These are phyloP conservation scores for Pseudocercospora ulei DNA, from an alignment of 2,329 filamentous ascomycete species.

Conservation along the genomic window DNA sequence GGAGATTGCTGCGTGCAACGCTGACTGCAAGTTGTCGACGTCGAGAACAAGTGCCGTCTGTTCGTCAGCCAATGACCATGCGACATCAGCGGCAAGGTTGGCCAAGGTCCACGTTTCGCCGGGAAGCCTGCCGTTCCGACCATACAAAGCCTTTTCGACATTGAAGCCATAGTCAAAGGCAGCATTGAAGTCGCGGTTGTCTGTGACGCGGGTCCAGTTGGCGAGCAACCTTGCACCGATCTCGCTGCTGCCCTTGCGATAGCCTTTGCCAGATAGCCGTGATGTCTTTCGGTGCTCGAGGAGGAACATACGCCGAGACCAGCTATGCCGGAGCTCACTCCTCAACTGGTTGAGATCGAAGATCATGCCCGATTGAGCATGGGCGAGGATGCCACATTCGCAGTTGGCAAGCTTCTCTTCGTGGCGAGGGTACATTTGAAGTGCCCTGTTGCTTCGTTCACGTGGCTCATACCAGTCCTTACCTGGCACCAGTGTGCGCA, in stretches of 20 bases:
- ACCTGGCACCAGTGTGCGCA: slow-evolving; percentile 20
- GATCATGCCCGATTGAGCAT: slow-evolving; percentile 33
- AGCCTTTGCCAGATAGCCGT: slow-evolving; percentile 26
- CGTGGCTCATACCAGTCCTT: slow-evolving; percentile 27
- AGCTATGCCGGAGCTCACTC: slow-evolving; percentile 26
- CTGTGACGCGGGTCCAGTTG: slow-evolving; percentile 28
- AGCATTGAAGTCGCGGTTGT: slow-evolving; percentile 33
- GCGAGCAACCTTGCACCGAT: slow-evolving; percentile 25
- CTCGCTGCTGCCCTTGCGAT: slow-evolving; percentile 19
- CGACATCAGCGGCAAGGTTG: slow-evolving; percentile 25
- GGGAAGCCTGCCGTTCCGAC: slow-evolving; percentile 11
- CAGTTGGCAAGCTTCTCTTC: slow-evolving; percentile 32
- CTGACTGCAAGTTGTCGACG: slow-evolving; percentile 9
- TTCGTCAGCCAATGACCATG: slow-evolving; percentile 24
- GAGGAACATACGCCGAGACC: slow-evolving; percentile 29
- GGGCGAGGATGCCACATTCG: slow-evolving; percentile 27
- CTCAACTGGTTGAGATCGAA: slow-evolving; percentile 34
- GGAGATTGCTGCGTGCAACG: slow-evolving; percentile 3
- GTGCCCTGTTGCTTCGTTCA: slow-evolving; percentile 25
- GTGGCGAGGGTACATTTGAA: slow-evolving; percentile 29
- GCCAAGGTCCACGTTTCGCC: slow-evolving; percentile 23
- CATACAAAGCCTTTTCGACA: slow-evolving; percentile 26
- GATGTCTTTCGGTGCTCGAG: slow-evolving; percentile 32
- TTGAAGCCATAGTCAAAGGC: slow-evolving; percentile 32
- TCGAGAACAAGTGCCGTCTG: slow-evolving; percentile 19